Percentiles rank a stretch among this genome's conserved stretches.
phyloP scores from a whole-genome alignment of 139 green algal species.

The Haematococcus sp. region DNA sequence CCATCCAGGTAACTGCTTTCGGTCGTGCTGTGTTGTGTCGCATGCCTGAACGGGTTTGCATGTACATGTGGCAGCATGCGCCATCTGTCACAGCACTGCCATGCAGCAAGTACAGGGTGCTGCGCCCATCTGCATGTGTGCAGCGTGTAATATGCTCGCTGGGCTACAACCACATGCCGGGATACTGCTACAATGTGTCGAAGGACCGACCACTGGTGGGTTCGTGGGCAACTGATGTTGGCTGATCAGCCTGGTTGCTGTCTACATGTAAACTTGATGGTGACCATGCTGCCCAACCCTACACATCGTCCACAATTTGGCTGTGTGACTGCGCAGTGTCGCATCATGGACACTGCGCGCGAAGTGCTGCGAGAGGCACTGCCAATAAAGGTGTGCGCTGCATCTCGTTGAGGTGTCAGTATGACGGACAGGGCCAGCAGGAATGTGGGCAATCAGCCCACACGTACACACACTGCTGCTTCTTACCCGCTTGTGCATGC shows the following conservation, averaged over 20 bases:
- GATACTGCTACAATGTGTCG: conserved; percentile 54
- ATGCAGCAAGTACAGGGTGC: no score
- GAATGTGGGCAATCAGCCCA: no score
- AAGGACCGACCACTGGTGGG: conserved; percentile 47
- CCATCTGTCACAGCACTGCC: not conserved
- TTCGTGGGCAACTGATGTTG: no score
- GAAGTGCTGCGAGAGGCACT: conserved; percentile 44
- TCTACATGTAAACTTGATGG: no score
- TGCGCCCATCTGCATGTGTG: not conserved
- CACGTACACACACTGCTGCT: not conserved
- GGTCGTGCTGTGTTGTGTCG: not conserved
- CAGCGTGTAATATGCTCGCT: conserved; percentile 50
- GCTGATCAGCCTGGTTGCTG: no score
- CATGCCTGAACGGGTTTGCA: not conserved
- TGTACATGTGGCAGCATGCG: not conserved
- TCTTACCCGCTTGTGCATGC: not conserved
- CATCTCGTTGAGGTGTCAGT: no score
- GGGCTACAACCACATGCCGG: conserved; percentile 60
- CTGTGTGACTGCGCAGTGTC: no score
- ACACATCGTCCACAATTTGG: no score
- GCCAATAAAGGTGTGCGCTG: conserved; percentile 48
- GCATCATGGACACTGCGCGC: conserved; percentile 53
- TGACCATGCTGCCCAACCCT: no score
- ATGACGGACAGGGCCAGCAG: not conserved
- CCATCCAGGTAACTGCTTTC: conserved; percentile 24